Base-by-base conservation (phyloP, 148 eudicot genomes). In the Cornus florida region DNA sequence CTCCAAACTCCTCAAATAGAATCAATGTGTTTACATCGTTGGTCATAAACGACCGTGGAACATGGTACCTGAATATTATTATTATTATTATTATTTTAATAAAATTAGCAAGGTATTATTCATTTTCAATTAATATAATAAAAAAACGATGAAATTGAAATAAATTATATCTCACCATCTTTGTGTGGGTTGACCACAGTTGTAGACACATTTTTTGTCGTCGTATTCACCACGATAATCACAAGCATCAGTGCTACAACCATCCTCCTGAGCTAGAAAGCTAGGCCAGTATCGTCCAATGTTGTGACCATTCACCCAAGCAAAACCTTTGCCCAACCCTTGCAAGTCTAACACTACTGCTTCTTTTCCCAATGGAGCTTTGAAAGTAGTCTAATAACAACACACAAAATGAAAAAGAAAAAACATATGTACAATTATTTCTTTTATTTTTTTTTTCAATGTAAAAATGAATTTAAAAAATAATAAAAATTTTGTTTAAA, bases 1-100 rank as follows among this genome's bases (percentile, higher is more conserved):
- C 97, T 7, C 94, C 97, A 24, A 92, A 78, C 70, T 88, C 94
- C 62, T 92, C 94, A 9, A 90, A 92, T 1, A 92, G 82, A 5
- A 92, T 91, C 73, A 92, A 80, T 20, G 88, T 89, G 60, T 92
- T 92, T 16, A 23, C 83, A 0, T 77, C 89, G 31, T 77, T 78
- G 6, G 43, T 69, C 75, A 89, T 43, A 69, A 86, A 91, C 1
- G 88, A 86, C 7, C 97, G 82, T 1, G 97, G 94, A 20, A 92
- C 94, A 78, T 92, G 94, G 71, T 90, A 92, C 93, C 94, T 91
- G 68, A 39, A 2, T 73, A 41, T 9, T 35, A 0, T 35, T 35
- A 28, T 28, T 28, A 28, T 28, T 28, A 28, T 28, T 28, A 28
- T 28, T 28, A 28, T 0, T 28, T 28, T 28, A 28, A 28, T 28